phyloP scores from a whole-genome alignment of 2,329 filamentous ascomycete genomes.

The Epichloe aotearoae region DNA sequence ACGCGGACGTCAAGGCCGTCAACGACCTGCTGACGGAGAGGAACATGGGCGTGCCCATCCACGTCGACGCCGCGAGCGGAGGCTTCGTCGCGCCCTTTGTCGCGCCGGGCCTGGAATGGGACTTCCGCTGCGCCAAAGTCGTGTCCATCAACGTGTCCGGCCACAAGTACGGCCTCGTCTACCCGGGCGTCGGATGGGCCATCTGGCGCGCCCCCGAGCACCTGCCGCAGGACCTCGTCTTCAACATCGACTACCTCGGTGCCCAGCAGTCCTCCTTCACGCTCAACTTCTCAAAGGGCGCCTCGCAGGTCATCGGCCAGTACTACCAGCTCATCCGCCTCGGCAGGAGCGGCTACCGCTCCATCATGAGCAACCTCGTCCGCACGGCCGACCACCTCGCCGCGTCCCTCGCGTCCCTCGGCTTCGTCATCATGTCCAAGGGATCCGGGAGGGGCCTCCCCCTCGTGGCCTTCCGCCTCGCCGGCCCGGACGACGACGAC shows the following conservation, averaged over 20 bases:
- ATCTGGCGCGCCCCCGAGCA: slow-evolving; percentile 76
- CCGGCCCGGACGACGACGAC: too few relatives aligned
- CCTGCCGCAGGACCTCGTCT: slow-evolving; percentile 82
- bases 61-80: slow-evolving; percentile 85
- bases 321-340: slow-evolving; percentile 39
- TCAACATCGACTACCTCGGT: slow-evolving; percentile 98
- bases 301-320: slow-evolving; percentile 87
- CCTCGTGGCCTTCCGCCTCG: too few relatives aligned
- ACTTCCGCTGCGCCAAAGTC: slow-evolving; percentile 79
- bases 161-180: slow-evolving; percentile 63
- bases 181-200: slow-evolving; percentile 90
- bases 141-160: slow-evolving; percentile 91
- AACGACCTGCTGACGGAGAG: slow-evolving; percentile 73
- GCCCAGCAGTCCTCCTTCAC: slow-evolving; percentile 94
- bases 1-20: slow-evolving; percentile 85
- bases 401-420: too few relatives aligned
- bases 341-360: too few relatives aligned
- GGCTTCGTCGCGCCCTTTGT: slow-evolving; percentile 92
- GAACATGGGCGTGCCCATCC: slow-evolving; percentile 70
- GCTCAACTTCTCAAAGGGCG: slow-evolving; percentile 89
- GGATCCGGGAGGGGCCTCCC: too few relatives aligned
- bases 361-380: too few relatives aligned
- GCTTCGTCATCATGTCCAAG: too few relatives aligned
- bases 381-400: too few relatives aligned
- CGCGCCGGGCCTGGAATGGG: slow-evolving; percentile 72